Evolutionary conservation across 2,329 filamentous ascomycete species (phyloP).

Genomic region (Xylaria sp.): DNA sequence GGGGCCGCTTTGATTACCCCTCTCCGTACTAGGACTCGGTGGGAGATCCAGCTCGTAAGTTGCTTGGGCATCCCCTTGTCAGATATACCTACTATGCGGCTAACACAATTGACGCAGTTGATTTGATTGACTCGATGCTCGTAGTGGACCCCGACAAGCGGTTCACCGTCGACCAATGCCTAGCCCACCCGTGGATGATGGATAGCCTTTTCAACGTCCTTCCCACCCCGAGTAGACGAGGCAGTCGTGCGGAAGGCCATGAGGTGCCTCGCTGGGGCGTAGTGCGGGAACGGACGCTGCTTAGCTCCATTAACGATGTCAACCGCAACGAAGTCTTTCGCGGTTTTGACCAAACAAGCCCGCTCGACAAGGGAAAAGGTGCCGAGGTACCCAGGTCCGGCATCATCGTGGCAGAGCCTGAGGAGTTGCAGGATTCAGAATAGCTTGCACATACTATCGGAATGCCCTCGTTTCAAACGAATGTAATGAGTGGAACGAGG

Average conservation of each 20-base stretch:
- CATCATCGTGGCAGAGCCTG: too few relatives aligned
- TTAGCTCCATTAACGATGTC: conserved; percentile 84
- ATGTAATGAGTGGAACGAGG: too few relatives aligned
- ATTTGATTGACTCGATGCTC: conserved; percentile 94
- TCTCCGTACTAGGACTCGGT: conserved; percentile 95
- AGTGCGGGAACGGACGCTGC: conserved; percentile 80
- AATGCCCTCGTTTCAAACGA: too few relatives aligned
- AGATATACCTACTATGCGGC: not conserved
- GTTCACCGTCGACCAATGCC: conserved; percentile 87
- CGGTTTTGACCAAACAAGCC: too few relatives aligned
- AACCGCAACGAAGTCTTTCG: too few relatives aligned
- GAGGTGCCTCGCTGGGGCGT: conserved; percentile 85
- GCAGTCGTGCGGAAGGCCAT: conserved; percentile 76
- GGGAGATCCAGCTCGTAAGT: conserved; percentile 76
- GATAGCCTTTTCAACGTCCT: conserved; percentile 91
- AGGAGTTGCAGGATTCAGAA: too few relatives aligned
- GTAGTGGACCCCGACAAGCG: conserved; percentile 83
- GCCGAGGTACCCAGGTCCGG: too few relatives aligned
- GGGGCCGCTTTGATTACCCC: conserved; percentile 89
- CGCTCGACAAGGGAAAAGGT: too few relatives aligned
- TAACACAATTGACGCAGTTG: conserved; percentile 58
- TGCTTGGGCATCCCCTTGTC: too few relatives aligned
- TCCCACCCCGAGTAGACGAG: too few relatives aligned
- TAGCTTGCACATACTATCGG: too few relatives aligned
- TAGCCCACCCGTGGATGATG: conserved; percentile 89